phyloP scores from a whole-genome alignment of 768 basidiomycete genomes.

The Pleurotus tuoliensis region DNA sequence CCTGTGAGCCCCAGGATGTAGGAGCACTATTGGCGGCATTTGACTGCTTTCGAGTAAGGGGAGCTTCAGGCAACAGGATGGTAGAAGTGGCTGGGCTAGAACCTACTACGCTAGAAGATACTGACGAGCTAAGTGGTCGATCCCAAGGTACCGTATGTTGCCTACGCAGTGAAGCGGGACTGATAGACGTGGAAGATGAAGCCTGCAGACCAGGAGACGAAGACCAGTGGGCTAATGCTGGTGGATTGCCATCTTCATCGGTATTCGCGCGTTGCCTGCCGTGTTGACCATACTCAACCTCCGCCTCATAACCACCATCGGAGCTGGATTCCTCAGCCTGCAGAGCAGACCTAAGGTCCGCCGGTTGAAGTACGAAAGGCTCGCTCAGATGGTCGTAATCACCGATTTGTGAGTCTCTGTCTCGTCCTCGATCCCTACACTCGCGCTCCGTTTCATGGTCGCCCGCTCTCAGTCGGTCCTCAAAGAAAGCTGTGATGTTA shows the following conservation, averaged over 20 bases:
- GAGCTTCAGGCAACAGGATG: slow-evolving; percentile 57
- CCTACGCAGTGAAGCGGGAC: slow-evolving; percentile 66
- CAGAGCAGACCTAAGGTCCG: slow-evolving; percentile 51
- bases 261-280: slow-evolving; percentile 75
- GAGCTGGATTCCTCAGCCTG: slow-evolving; percentile 72
- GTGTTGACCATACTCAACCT: slow-evolving; percentile 61
- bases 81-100: slow-evolving; percentile 61
- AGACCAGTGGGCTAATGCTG: slow-evolving; percentile 47
- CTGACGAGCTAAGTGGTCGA: slow-evolving; percentile 48
- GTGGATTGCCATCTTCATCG: slow-evolving; percentile 35
- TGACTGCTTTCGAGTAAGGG: slow-evolving; percentile 63
- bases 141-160: slow-evolving; percentile 68
- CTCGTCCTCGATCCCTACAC: slow-evolving; percentile 41
- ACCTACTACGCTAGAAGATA: slow-evolving; percentile 51
- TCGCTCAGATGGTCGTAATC: slow-evolving; percentile 59
- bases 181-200: slow-evolving; percentile 61
- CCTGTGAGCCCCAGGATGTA: slow-evolving; percentile 52
- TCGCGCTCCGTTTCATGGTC: slow-evolving; percentile 61
- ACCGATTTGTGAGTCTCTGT: slow-evolving; percentile 50
- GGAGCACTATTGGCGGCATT: slow-evolving; percentile 37
- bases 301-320: slow-evolving; percentile 81
- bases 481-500: slow-evolving; percentile 92
- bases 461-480: slow-evolving; percentile 79
- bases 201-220: slow-evolving; percentile 57
- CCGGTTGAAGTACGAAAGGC: slow-evolving; percentile 54